Percentiles rank a stretch among this genome's conserved stretches.
Conservation (phyloP, 2,329 filamentous ascomycete species). For the Monosporascus sp. region DNA sequence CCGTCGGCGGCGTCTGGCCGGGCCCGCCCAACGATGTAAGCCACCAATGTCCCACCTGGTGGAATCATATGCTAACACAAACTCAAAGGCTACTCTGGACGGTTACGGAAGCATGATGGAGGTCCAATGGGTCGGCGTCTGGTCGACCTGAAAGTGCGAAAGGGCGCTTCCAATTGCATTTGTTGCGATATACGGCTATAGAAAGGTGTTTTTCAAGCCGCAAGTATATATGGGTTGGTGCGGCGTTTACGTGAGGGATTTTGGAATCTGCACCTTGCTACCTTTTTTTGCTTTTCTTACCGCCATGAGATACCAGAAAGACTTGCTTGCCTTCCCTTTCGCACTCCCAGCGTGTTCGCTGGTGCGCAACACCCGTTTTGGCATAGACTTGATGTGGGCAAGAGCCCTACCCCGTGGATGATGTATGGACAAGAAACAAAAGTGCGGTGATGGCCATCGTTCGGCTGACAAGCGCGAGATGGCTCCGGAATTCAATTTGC, state of each 20-base stretch:
- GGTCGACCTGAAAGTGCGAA: slow-evolving; percentile 3
- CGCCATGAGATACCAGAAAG: background rate
- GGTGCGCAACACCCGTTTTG: too few relatives aligned
- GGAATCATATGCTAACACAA: slow-evolving; percentile 8
- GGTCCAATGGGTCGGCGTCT: slow-evolving; percentile 26
- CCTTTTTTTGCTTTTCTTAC: background rate
- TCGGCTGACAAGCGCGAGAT: too few relatives aligned
- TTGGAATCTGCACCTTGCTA: background rate
- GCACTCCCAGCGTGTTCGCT: too few relatives aligned
- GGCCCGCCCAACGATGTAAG: slow-evolving; percentile 23
- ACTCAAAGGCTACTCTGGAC: slow-evolving; percentile 17
- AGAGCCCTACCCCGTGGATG: too few relatives aligned
- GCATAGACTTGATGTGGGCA: too few relatives aligned
- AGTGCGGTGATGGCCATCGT: too few relatives aligned
- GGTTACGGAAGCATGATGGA: slow-evolving; percentile 30
- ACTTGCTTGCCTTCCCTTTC: background rate
- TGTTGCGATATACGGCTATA: too few relatives aligned
- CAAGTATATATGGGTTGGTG: background rate
- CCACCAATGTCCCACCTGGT: background rate
- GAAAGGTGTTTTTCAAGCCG: background rate
- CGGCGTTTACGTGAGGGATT: background rate
- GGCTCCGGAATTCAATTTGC: too few relatives aligned
- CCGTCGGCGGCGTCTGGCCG: slow-evolving; percentile 49
- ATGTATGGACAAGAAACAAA: too few relatives aligned
- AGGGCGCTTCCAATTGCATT: background rate